Conservation (phyloP, 805 yeast species). For the Candida koratica region DNA sequence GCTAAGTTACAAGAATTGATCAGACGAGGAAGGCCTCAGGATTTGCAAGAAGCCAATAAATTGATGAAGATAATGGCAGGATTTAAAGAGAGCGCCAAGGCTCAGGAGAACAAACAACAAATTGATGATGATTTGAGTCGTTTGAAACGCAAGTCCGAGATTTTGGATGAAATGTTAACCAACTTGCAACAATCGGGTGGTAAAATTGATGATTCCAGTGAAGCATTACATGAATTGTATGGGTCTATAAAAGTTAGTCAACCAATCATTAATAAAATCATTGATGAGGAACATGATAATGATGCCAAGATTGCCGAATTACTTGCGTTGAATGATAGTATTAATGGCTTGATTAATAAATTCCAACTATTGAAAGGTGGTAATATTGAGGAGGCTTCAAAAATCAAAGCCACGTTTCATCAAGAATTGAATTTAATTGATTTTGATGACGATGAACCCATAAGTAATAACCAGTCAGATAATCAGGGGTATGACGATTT, state of each 20-base stretch:
- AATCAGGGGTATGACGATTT: constrained; percentile 58
- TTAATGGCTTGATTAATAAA: constrained; percentile 65
- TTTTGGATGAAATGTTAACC: constrained; percentile 81
- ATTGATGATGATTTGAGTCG: constrained; percentile 81
- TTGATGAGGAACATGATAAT: constrained; percentile 68
- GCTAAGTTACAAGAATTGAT: constrained; percentile 95
- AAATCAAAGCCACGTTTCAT: constrained; percentile 36
- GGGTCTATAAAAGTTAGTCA: constrained; percentile 76
- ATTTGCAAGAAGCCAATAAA: constrained; percentile 91
- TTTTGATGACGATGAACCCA: constrained; percentile 39
- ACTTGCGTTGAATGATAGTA: constrained; percentile 67
- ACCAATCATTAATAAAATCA: constrained; percentile 80
- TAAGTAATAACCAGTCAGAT: constrained; percentile 29
- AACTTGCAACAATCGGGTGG: constrained; percentile 42
- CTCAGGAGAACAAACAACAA: constrained; percentile 68
- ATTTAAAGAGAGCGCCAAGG: constrained; percentile 72
- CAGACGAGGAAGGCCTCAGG: constrained; percentile 93
- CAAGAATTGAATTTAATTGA: constrained; percentile 39
- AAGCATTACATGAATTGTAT: constrained; percentile 75
- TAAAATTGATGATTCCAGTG: constrained; percentile 47
- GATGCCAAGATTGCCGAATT: constrained; percentile 64
- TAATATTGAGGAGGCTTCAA: constrained; percentile 50
- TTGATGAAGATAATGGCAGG: constrained; percentile 99
- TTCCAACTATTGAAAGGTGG: constrained; percentile 65
- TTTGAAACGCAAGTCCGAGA: constrained; percentile 78